phyloP scores from a whole-genome alignment of 2,329 filamentous ascomycete genomes.

The Penicillium fuscoglaucum region DNA sequence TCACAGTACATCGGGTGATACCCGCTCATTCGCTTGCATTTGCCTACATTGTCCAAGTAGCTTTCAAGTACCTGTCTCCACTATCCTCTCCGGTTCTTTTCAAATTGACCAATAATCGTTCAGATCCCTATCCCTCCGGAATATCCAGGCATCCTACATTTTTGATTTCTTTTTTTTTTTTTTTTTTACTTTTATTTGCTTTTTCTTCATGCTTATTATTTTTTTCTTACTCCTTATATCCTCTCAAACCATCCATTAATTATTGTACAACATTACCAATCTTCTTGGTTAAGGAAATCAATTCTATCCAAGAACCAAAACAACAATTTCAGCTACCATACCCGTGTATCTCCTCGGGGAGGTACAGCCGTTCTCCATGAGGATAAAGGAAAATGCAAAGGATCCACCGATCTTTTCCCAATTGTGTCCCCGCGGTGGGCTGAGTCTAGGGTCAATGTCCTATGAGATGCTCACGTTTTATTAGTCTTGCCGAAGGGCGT shows the following conservation, averaged over 20 bases:
- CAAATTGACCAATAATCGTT: conserved; percentile 3
- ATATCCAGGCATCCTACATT: not conserved
- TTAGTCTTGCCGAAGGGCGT: conserved; percentile 30
- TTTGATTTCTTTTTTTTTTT: not conserved
- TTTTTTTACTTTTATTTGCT: not conserved
- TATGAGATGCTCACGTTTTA: conserved; percentile 14
- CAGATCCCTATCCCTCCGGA: not conserved
- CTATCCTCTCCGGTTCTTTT: not conserved
- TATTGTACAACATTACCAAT: not conserved
- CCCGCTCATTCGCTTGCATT: not conserved
- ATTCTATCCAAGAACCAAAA: not conserved
- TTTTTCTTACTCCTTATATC: not conserved
- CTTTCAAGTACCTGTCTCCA: conserved; percentile 1
- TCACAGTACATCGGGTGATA: not conserved
- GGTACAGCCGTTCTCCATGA: conserved; percentile 1
- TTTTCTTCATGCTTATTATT: not conserved
- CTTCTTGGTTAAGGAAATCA: not conserved
- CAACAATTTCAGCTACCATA: not conserved
- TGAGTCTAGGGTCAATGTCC: conserved; percentile 22
- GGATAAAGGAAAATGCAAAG: not conserved
- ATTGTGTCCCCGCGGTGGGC: conserved; percentile 31
- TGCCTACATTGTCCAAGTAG: conserved; percentile 1
- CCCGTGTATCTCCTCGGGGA: not conserved
- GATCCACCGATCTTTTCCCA: conserved; percentile 29
- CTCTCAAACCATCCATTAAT: too few relatives aligned